Base-by-base conservation (phyloP, 2,329 filamentous ascomycete species). In the Didymella pinodella region DNA sequence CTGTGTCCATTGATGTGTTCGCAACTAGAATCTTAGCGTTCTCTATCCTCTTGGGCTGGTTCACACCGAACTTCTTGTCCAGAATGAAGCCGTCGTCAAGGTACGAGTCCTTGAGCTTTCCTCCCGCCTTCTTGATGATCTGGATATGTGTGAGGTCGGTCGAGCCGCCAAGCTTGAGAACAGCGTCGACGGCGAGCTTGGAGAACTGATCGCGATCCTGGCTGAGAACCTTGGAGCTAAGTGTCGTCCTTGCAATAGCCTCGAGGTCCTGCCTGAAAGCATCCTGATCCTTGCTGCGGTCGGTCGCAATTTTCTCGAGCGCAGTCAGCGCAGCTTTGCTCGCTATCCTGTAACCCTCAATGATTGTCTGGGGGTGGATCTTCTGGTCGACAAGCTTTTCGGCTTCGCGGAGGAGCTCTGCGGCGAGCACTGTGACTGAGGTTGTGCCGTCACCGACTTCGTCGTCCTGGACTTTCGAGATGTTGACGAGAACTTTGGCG, bases 361-460 rank as follows among this genome's bases (percentile, higher is more conserved):
- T 99, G 79, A 99, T 99, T 51, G 95, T 98, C 85, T 99, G 95
- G 50, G 95, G 95, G 80, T 99, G 95, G 72, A 99, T 97, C 83
- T 98, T 98, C 84, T 94, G 93, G 82, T 96, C 91, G 68, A 99
- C 92, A 48, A 99, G 86, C 83, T 96, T 94, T 83, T 99, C 95
- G 47, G 95, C 95, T 81, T 99, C 95, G 65, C 95, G 90, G 65
- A 99, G 85, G 60, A 99, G 86, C 83, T 99, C 95, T 59, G 95
- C 95, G 38, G 95, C 93, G 64, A 99, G 84, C 16, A 99, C 95
- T 43, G 95, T 90, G 56, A 99, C 95, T n/a, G 93, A 98, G 22
- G 95, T 99, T 45, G 95, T 99, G 59, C 95, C 95, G 77, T 99
- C 95, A 75, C 95, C 95, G 25, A 99, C 94, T 79, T 99, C 95